Evolutionary conservation across 371 early-diverging fungal species (phyloP), one percentile per base, ranked within the genome.

Genomic region (Mortierella polycephala): DNA sequence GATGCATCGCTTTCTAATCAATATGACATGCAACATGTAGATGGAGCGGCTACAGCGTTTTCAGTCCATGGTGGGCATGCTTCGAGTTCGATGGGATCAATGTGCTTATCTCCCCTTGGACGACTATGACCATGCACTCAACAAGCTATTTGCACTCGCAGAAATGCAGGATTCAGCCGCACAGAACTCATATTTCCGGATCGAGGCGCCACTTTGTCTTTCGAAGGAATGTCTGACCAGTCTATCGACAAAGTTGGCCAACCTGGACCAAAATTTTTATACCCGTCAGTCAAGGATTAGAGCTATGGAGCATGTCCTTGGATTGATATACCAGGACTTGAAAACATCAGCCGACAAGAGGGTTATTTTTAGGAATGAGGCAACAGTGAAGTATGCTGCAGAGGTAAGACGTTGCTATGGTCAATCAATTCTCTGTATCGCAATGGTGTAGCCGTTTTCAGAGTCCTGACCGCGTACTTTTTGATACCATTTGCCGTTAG

Each of bases 281-380:
- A 65, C 73, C 63, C 73, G 80, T 11, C 80, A 73, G 45, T 42
- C 80, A 63, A 72, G 80, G 64, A 66, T 79, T 53, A 64, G 62
- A 16, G 73, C 69, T 2, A 72, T 79, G 80, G 80, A 79, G 57
- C 69, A 72, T 64, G 56, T 69, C 13, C 69, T 79, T 12, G 53
- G 73, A 39, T 45, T 59, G 12, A 68, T 79, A 57, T 79, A 79
- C 59, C 69, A 79, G 23, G 80, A 79, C 39, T 60, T 79, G 3
- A 57, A 39, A 20, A 69, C 56, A 5, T 59, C 66, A 0, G 40
- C n/a, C 18, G 50, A 62, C 8, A 61, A 56, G 30, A 60, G 69
- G 62, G 63, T 73, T 8, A 20, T 23, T 1, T 73, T 79, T 57
- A 66, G 60, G 53, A 66, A 66, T 23, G 69, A 72, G 63, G 69